Evolutionary conservation across 257 asterid genomes (phyloP), one percentile per base, ranked within the genome.

Genomic region (Avicennia marina): DNA sequence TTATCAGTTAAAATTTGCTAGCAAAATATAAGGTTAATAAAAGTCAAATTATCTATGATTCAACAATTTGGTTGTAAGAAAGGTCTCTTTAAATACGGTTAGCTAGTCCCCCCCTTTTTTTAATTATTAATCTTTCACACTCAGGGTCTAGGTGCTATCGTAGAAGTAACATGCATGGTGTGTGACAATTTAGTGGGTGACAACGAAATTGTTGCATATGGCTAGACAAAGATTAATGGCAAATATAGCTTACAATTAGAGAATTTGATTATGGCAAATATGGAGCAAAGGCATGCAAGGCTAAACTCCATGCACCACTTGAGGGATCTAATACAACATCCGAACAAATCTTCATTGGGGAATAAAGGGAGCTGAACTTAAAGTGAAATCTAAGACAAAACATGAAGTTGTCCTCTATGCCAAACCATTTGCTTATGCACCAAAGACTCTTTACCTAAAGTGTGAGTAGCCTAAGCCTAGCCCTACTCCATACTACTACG

Each of bases 271-370:
- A 87, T 50, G 68, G 16, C 0, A 81, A 81, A 52, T 79, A 81
- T 69, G 89, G 94, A 59, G 90, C 79, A 12, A 46, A 74, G 42
- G 87, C 86, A 15, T 87, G 96, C 82, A 81, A 45, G 25, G 89
- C 94, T 11, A 81, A 84, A 46, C 89, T 84, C 19, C 89, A 84
- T 62, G 74, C 71, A 31, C 58, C 94, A 16, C 96, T 94, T 2
- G 68, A 78, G 78, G 79, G 50, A 11, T 84, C 96, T 0, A 79
- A 75, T 84, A 89, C 53, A 75, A 56, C 19, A 79, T 84, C 8
- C 78, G 94, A 1, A 78, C 87, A 3, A 27, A 76, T 58, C 64
- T 69, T 42, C 81, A 87, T 31, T 51, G 58, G 75, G 96, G 96
- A 17, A 75, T 62, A 1, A 69, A 74, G 55, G 96, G 96, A 46